Base-by-base conservation (phyloP, 1,284 basidiomycete genomes). In the Microbotryomycetes sp. region DNA sequence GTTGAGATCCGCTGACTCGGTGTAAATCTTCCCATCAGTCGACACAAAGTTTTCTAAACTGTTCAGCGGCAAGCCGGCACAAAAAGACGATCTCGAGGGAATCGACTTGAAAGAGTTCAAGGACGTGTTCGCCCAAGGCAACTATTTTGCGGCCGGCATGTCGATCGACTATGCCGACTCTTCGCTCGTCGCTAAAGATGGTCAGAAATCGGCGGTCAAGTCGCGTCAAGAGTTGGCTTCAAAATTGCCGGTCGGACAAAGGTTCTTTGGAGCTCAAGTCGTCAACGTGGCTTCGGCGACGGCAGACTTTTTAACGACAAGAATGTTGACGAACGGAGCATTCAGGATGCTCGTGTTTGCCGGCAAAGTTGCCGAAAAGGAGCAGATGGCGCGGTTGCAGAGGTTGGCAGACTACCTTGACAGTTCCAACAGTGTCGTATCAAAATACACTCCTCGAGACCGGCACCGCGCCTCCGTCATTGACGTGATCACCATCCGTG, bases 51-150 rank as follows among this genome's bases (percentile, higher is more conserved):
- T 85, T 71, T 81, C 86, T 1, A 79, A 81, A 13, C 76, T 91
- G 24, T 89, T 90, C 75, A 88, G 86, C 18, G 85, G 83, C 50
- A 89, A 88, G 75, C 84, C 87, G 1, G 69, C 70, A 0, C 55
- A 65, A 18, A 58, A 58, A 1, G 54, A 57, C 23, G 63, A 64
- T 7, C 21, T 48, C 6, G 51, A 55, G 15, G 66, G 66, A 2
- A 52, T 67, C 21, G 54, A 62, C 45, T 59, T 65, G 4, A 62
- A 62, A 47, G 60, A 69, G 55, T 64, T 69, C 58, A 67, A 67
- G 57, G 59, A 61, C 28, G 65, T 67, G 15, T 59, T 66, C 21
- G 50, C 29, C 26, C 50, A 66, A 59, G 72, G 71, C 30, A 64
- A 71, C 62, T 49, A 59, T n/a, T 71, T 71, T 59, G 71, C 62